Percentiles rank a stretch among this genome's conserved stretches.
These are phyloP conservation scores for Phanerochaete sordida DNA, from an alignment of 768 basidiomycete species.

Conservation along the genomic window DNA sequence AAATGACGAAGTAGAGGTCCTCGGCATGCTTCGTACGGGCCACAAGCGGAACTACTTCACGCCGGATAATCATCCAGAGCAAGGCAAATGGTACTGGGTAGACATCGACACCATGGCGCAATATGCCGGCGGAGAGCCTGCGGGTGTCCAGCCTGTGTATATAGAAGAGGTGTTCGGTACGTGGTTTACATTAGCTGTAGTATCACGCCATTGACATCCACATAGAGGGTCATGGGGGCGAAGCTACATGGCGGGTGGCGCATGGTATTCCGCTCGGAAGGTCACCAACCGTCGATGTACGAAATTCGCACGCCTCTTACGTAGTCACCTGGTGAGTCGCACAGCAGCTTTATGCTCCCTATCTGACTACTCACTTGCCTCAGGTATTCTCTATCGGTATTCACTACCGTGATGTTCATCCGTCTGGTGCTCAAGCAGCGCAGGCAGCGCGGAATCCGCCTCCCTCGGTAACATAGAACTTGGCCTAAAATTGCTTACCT, in stretches of 20 bases:
- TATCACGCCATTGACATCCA: constrained; percentile 3
- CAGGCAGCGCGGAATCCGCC: background rate
- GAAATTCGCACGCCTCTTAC: constrained; percentile 94
- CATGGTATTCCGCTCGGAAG: constrained; percentile 87
- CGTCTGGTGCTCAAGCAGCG: constrained; percentile 61
- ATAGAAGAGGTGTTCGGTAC: constrained; percentile 89
- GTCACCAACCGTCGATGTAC: constrained; percentile 75
- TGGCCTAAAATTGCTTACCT: too few species aligned
- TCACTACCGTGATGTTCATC: constrained; percentile 82
- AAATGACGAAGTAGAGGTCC: constrained; percentile 60
- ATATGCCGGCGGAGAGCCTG: constrained; percentile 66
- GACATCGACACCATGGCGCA: constrained; percentile 81
- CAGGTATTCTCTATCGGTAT: constrained; percentile 87
- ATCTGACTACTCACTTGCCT: background rate
- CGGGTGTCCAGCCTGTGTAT: constrained; percentile 81
- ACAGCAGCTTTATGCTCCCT: background rate
- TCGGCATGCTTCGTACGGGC: constrained; percentile 85
- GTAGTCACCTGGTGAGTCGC: constrained; percentile 83
- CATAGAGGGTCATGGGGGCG: constrained; percentile 82
- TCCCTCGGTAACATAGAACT: background rate
- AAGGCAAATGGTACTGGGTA: constrained; percentile 90
- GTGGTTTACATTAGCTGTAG: constrained; percentile 20
- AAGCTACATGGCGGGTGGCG: constrained; percentile 52
- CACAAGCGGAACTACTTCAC: constrained; percentile 77
- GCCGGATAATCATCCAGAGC: constrained; percentile 78